Percentiles rank a stretch among this genome's conserved stretches.
These are phyloP conservation scores for Berberis thunbergii DNA, from an alignment of 164 flowering plant genomes.

Conservation along the genomic window DNA sequence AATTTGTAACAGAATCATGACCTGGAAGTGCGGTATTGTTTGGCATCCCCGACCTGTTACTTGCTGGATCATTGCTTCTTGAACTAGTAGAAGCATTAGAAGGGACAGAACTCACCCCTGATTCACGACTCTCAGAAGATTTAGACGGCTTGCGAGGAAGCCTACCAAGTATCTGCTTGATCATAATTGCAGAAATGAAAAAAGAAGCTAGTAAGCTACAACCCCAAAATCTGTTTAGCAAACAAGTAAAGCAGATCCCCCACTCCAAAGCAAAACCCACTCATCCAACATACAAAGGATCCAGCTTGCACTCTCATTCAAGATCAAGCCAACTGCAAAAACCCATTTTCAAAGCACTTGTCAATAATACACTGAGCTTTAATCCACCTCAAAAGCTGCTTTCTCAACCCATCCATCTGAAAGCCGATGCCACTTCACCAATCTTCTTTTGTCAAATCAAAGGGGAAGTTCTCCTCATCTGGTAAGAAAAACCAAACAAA, in stretches of 20 bases:
- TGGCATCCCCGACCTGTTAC: conserved; percentile 17
- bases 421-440: neutral
- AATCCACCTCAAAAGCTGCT: conserved; percentile 5
- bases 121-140: conserved; percentile 29
- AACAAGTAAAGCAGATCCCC: neutral
- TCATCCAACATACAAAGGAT: neutral
- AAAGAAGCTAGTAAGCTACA: conserved; percentile 1
- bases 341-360: conserved; percentile 7
- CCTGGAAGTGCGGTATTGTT: conserved; percentile 14
- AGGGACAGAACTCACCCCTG: conserved; percentile 12
- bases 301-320: neutral
- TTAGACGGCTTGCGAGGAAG: conserved; percentile 54
- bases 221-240: neutral
- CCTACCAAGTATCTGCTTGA: conserved; percentile 51
- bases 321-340: conserved; percentile 2
- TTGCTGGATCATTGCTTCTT: conserved; percentile 24
- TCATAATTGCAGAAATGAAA: conserved; percentile 20
- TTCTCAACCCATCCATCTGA: neutral
- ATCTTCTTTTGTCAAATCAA: neutral
- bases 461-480: neutral
- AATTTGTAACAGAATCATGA: conserved; percentile 14
- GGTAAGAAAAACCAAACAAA: too few species aligned
- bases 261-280: conserved; percentile 6
- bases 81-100: conserved; percentile 21
- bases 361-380: neutral